Conservation (phyloP, 2,329 filamentous ascomycete genomes). For the Talaromyces sp. region DNA sequence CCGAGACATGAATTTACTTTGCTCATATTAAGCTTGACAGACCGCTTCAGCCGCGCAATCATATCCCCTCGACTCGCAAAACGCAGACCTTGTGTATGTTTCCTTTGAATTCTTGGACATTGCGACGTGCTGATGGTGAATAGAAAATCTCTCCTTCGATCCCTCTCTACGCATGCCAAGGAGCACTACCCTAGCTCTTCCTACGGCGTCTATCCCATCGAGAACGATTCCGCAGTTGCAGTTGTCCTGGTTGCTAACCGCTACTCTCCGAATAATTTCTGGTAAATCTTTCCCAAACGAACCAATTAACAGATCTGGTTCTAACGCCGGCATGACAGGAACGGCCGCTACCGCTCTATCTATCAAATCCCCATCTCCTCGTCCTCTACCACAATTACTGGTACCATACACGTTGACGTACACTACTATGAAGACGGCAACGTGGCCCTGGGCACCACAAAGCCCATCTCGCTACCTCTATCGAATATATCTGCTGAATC, state of each 20-base stretch:
- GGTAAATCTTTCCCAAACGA: constrained; percentile 50
- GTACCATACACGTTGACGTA: constrained; percentile 86
- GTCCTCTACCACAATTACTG: constrained; percentile 58
- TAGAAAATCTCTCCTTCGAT: constrained; percentile 75
- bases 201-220: constrained; percentile 76
- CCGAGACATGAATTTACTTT: not conserved
- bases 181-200: constrained; percentile 86
- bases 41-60: constrained; percentile 81
- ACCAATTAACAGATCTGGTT: not conserved
- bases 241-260: constrained; percentile 89
- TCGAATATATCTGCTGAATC: constrained; percentile 63
- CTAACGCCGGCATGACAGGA: constrained; percentile 53
- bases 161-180: constrained; percentile 68
- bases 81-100: constrained; percentile 75
- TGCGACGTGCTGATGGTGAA: not conserved
- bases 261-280: constrained; percentile 97
- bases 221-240: constrained; percentile 71
- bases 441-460: constrained; percentile 86
- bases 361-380: constrained; percentile 75
- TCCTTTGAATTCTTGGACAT: not conserved
- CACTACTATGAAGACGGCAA: constrained; percentile 99
- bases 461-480: constrained; percentile 63
- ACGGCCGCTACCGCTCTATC: constrained; percentile 89
- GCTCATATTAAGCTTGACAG: constrained; percentile 38
- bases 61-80: constrained; percentile 69